Percentiles rank a stretch among this genome's conserved stretches.
phyloP scores from a whole-genome alignment of 352 stramenopile genomes.

The Thraustotheca clavata region DNA sequence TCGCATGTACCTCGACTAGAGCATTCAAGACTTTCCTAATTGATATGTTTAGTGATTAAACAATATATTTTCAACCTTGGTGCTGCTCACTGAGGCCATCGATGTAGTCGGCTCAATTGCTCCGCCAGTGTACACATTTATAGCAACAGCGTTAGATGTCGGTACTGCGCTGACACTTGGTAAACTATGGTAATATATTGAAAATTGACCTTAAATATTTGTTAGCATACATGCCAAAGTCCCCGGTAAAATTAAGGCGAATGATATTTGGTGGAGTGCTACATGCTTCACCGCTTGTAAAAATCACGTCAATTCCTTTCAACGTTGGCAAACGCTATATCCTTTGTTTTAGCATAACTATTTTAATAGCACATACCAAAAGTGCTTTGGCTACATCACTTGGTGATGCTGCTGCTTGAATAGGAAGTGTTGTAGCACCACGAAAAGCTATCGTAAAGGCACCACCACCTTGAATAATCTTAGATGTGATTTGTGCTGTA shows the following conservation, averaged over 20 bases:
- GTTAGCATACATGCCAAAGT: conserved; percentile 65
- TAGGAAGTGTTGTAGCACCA: conserved; percentile 51
- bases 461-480: conserved; percentile 37
- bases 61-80: conserved; percentile 26
- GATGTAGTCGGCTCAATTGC: conserved; percentile 23
- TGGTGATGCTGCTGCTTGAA: conserved; percentile 38
- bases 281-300: conserved; percentile 48
- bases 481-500: conserved; percentile 34
- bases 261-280: conserved; percentile 54
- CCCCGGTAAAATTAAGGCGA: conserved; percentile 64
- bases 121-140: conserved; percentile 20
- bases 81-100: conserved; percentile 39
- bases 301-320: conserved; percentile 42
- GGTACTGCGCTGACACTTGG: conserved; percentile 48
- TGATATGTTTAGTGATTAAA: background rate
- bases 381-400: conserved; percentile 22
- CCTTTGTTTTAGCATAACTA: background rate
- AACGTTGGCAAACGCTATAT: conserved; percentile 37
- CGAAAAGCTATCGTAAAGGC: conserved; percentile 51
- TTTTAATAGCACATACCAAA: background rate
- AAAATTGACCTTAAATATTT: conserved; percentile 6
- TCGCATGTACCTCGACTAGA: conserved; percentile 59
- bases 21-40: conserved; percentile 44
- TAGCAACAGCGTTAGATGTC: conserved; percentile 27
- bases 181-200: conserved; percentile 28